phyloP scores from a whole-genome alignment of 176 grass and related monocot genomes.

The Aegilops bicornis region DNA sequence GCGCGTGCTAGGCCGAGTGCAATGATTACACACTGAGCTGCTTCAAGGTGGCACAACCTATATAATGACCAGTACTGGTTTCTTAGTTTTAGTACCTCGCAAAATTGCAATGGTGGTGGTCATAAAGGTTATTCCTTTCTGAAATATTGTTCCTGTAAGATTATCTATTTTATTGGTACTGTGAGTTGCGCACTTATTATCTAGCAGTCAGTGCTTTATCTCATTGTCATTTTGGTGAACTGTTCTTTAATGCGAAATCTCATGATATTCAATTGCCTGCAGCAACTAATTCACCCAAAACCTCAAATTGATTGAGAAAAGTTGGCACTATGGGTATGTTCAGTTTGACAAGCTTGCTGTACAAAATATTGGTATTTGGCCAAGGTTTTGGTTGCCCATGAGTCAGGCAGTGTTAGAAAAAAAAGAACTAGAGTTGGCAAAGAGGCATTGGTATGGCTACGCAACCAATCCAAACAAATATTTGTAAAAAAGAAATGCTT shows the following conservation, averaged over 20 bases:
- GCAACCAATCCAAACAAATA: background rate
- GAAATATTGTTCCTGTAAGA: background rate
- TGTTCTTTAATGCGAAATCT: background rate
- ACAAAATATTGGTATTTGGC: background rate
- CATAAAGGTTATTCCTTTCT: background rate
- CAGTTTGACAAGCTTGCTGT: background rate
- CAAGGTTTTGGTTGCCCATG: slow-evolving; percentile 2
- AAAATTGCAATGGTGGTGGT: background rate
- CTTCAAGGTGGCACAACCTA: background rate
- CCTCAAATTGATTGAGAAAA: background rate
- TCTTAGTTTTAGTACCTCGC: background rate
- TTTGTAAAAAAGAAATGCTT: no score
- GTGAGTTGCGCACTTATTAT: background rate
- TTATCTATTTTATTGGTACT: slow-evolving; percentile 1
- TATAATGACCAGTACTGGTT: background rate
- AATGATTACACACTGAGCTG: background rate
- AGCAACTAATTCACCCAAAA: background rate
- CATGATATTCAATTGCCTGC: background rate
- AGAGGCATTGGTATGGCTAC: background rate
- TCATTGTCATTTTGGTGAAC: background rate
- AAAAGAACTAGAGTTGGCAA: background rate
- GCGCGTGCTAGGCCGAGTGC: background rate
- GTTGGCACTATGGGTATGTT: background rate
- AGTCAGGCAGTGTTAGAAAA: background rate
- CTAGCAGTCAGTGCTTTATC: slow-evolving; percentile 12